Conservation (phyloP, 1,284 basidiomycete species). For the Naganishia sp. region DNA sequence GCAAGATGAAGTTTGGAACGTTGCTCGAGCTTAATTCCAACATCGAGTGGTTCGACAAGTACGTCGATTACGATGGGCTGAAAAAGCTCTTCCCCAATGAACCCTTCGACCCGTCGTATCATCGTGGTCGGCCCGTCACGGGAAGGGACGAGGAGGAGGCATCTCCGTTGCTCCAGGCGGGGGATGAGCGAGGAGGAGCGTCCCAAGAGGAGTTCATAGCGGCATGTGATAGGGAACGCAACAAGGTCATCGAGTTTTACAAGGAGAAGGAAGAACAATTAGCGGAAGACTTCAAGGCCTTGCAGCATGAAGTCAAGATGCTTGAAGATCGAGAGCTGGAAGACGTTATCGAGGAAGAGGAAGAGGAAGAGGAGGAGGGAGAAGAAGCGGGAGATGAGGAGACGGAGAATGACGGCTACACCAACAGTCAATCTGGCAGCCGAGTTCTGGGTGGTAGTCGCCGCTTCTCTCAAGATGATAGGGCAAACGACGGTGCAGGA, state of each 20-base stretch:
- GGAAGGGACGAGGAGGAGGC: conserved; percentile 74
- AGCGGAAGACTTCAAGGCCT: conserved; percentile 62
- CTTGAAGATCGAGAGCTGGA: conserved; percentile 69
- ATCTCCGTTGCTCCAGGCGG: conserved; percentile 46
- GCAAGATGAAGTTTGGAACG: conserved; percentile 58
- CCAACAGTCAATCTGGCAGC: conserved; percentile 13
- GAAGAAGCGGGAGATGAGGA: conserved; percentile 63
- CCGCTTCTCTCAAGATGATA: conserved; percentile 14
- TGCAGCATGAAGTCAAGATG: conserved; percentile 67
- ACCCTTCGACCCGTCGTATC: conserved; percentile 49
- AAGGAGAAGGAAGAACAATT: conserved; percentile 72
- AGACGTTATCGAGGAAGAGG: conserved; percentile 57
- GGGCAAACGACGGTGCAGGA: neutral
- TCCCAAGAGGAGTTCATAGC: conserved; percentile 67
- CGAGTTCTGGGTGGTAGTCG: conserved; percentile 3
- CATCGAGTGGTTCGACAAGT: conserved; percentile 91
- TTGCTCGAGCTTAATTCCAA: conserved; percentile 91
- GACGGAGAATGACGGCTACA: conserved; percentile 58
- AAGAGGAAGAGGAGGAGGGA: conserved; percentile 62
- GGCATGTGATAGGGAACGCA: conserved; percentile 77
- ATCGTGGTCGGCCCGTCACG: conserved; percentile 38
- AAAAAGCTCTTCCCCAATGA: conserved; percentile 66
- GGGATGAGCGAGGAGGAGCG: conserved; percentile 58
- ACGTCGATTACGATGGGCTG: conserved; percentile 79
- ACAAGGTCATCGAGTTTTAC: conserved; percentile 83